A percentile compares a stretch with the other conserved stretches of the same genome.
Evolutionary conservation across 2,329 filamentous ascomycete species (phyloP).

Genomic region (Stagonosporopsis cucurbitacearum): DNA sequence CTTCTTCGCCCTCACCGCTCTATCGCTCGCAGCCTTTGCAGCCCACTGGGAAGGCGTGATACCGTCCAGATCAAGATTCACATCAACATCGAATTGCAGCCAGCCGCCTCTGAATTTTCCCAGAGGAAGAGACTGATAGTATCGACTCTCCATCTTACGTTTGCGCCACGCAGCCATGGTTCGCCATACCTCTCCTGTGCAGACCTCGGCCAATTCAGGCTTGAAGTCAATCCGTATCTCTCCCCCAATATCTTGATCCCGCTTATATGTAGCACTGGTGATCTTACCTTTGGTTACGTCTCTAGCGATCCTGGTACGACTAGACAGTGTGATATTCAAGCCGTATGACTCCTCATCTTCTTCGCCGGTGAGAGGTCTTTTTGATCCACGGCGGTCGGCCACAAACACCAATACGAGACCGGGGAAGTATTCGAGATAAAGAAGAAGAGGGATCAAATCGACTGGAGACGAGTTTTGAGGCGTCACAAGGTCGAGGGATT

Average conservation of each 20-base stretch:
- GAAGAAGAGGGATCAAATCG: neutral
- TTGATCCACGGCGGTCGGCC: neutral
- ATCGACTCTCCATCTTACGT: neutral
- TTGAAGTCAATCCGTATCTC: neutral
- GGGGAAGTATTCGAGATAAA: neutral
- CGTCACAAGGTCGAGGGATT: neutral
- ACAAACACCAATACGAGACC: neutral
- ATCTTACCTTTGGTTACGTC: neutral
- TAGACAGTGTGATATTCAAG: neutral
- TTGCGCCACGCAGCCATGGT: neutral
- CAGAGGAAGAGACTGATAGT: neutral
- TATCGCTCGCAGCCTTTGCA: neutral
- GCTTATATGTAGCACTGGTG: neutral
- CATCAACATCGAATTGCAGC: neutral
- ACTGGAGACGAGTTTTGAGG: neutral
- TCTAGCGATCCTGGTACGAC: neutral
- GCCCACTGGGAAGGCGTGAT: neutral
- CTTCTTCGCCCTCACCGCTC: neutral
- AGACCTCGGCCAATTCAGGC: neutral
- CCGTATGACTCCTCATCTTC: neutral
- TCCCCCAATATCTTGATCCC: neutral
- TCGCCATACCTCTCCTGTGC: neutral
- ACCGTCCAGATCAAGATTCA: neutral
- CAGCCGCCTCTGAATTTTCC: neutral
- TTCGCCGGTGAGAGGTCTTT: neutral